Conservation (phyloP, 331 rosid genomes). For the Dryas integrifolia region DNA sequence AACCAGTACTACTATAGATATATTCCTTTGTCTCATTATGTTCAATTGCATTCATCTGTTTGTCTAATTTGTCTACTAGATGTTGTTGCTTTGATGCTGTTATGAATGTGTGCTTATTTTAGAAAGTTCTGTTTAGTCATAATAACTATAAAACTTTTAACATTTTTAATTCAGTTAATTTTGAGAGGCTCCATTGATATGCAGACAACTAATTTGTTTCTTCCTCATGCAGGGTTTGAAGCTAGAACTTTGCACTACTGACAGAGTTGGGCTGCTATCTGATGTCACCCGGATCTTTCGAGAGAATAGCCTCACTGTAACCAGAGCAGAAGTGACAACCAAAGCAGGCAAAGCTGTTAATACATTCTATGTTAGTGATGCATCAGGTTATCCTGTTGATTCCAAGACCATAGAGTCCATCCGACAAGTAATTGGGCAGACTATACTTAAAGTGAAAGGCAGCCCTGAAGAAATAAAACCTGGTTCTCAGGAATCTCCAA, state of each 20-base stretch:
- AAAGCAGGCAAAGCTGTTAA: slow-evolving; percentile 88
- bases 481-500: slow-evolving; percentile 68
- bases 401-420: slow-evolving; percentile 79
- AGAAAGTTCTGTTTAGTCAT: no score
- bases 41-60: slow-evolving; percentile 21
- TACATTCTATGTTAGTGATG: slow-evolving; percentile 84
- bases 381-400: slow-evolving; percentile 76
- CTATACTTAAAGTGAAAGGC: slow-evolving; percentile 92
- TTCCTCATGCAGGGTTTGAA: slow-evolving; percentile 70
- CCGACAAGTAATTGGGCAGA: slow-evolving; percentile 73
- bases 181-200: slow-evolving; percentile 7
- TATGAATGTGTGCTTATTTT: neutral
- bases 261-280: slow-evolving; percentile 87
- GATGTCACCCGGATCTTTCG: slow-evolving; percentile 90
- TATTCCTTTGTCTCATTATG: slow-evolving; percentile 15
- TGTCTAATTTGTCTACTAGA: slow-evolving; percentile 1
- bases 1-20: neutral
- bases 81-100: neutral
- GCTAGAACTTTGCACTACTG: slow-evolving; percentile 88
- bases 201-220: slow-evolving; percentile 30
- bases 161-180: neutral
- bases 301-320: slow-evolving; percentile 91
- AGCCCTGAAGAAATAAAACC: slow-evolving; percentile 55
- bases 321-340: slow-evolving; percentile 93
- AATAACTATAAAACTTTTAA: neutral